These are phyloP conservation scores for Mimosa pudica DNA, from an alignment of 306 rosid species.

Conservation along the genomic window DNA sequence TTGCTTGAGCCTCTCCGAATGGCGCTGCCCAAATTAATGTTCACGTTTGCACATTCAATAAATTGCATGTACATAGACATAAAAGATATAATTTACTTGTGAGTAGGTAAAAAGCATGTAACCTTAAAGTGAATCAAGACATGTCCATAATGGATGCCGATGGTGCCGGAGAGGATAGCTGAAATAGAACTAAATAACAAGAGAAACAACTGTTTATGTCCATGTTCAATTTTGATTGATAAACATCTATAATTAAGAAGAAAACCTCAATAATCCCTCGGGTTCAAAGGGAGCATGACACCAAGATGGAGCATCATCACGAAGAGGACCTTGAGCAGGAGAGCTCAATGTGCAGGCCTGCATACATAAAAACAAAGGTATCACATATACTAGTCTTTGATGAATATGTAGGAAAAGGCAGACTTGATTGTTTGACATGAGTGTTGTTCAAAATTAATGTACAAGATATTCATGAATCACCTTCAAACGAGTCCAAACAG, in stretches of 20 bases:
- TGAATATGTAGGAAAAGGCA: background rate
- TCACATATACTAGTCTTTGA: background rate
- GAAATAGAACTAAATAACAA: slow-evolving; percentile 59
- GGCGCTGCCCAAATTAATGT: slow-evolving; percentile 50
- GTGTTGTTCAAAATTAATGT: background rate
- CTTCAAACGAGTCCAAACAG: slow-evolving; percentile 85
- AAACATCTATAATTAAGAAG: background rate
- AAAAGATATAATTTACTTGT: background rate
- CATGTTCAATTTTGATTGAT: background rate
- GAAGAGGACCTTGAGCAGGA: slow-evolving; percentile 48
- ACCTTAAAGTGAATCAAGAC: slow-evolving; percentile 90
- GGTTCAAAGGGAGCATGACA: slow-evolving; percentile 89
- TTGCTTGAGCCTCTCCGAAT: slow-evolving; percentile 78
- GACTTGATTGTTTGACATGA: background rate
- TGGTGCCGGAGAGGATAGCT: slow-evolving; percentile 73
- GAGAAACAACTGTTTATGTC: background rate
- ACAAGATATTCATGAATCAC: slow-evolving; percentile 32
- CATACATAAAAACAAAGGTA: background rate
- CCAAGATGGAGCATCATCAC: slow-evolving; percentile 75
- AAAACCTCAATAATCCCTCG: slow-evolving; percentile 75
- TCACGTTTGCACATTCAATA: slow-evolving; percentile 6
- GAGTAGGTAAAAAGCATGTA: slow-evolving; percentile 18
- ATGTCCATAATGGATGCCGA: slow-evolving; percentile 90
- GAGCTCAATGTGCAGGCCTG: slow-evolving; percentile 70
- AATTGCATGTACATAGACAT: slow-evolving; percentile 21